Percentiles rank a stretch among this genome's conserved stretches.
phyloP scores from a whole-genome alignment of 495 filamentous ascomycete genomes.

The Lasiosphaeria ovina region DNA sequence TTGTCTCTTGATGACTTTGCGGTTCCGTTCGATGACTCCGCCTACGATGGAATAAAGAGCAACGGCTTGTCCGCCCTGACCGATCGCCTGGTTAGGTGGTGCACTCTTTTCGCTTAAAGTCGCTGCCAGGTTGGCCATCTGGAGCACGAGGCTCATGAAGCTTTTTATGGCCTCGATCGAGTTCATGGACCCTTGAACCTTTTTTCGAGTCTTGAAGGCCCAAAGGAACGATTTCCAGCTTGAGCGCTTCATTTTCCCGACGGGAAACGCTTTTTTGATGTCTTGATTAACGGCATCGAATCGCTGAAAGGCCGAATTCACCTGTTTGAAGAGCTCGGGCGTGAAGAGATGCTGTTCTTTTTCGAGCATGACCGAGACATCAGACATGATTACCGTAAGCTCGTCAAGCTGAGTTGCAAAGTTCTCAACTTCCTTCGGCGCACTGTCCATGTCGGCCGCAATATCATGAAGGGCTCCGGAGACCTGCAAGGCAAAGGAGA shows the following conservation, averaged over 20 bases:
- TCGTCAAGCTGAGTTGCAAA: background rate
- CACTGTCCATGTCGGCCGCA: background rate
- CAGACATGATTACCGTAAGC: background rate
- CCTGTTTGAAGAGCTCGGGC: background rate
- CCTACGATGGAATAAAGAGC: background rate
- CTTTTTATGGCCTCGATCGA: background rate
- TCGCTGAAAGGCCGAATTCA: background rate
- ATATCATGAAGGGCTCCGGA: background rate
- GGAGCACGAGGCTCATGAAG: background rate
- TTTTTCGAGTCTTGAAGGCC: background rate
- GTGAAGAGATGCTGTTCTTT: background rate
- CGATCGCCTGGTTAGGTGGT: background rate
- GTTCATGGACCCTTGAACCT: background rate
- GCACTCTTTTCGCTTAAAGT: background rate
- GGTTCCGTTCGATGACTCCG: background rate
- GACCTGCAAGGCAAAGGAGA: background rate
- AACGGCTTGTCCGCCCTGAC: background rate
- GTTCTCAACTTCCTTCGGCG: background rate
- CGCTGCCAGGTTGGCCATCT: background rate
- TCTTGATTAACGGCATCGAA: background rate
- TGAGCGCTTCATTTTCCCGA: background rate
- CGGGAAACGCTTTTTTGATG: background rate
- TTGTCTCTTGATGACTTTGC: background rate
- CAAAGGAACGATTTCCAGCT: background rate
- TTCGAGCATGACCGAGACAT: background rate